These are phyloP conservation scores for Colletotrichum chrysophilum DNA, from an alignment of 2,329 filamentous ascomycete species.

Conservation along the genomic window DNA sequence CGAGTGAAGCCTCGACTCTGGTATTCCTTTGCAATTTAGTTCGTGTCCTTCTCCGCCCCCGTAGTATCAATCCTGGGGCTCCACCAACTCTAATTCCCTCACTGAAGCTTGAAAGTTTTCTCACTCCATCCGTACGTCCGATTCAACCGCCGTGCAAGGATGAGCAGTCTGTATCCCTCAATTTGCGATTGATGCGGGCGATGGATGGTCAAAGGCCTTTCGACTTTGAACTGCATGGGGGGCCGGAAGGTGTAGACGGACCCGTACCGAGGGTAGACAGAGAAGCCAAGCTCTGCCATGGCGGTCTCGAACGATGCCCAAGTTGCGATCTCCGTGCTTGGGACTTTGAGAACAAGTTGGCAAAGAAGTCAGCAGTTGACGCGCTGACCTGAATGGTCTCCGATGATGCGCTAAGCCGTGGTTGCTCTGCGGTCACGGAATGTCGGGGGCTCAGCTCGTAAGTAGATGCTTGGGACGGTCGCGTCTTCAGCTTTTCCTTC, in stretches of 20 bases:
- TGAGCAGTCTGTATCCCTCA: constrained; percentile 34
- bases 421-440: neutral
- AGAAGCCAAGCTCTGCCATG: constrained; percentile 47
- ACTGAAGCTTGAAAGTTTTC: constrained; percentile 30
- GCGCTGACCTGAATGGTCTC: constrained; percentile 40
- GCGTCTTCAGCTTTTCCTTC: neutral
- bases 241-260: constrained; percentile 46
- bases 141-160: constrained; percentile 35
- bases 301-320: constrained; percentile 45
- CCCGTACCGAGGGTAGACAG: constrained; percentile 42
- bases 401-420: neutral
- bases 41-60: neutral
- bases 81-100: neutral
- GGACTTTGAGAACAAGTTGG: constrained; percentile 36
- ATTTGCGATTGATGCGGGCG: constrained; percentile 31
- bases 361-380: constrained; percentile 42
- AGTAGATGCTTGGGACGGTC: neutral
- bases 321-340: constrained; percentile 33
- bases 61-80: neutral
- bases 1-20: neutral
- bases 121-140: constrained; percentile 40
- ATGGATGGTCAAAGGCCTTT: neutral
- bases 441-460: neutral
- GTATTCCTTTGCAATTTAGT: neutral
- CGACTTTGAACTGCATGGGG: constrained; percentile 26